Conservation (phyloP, 1,284 basidiomycete species). For the Cerrena zonata region DNA sequence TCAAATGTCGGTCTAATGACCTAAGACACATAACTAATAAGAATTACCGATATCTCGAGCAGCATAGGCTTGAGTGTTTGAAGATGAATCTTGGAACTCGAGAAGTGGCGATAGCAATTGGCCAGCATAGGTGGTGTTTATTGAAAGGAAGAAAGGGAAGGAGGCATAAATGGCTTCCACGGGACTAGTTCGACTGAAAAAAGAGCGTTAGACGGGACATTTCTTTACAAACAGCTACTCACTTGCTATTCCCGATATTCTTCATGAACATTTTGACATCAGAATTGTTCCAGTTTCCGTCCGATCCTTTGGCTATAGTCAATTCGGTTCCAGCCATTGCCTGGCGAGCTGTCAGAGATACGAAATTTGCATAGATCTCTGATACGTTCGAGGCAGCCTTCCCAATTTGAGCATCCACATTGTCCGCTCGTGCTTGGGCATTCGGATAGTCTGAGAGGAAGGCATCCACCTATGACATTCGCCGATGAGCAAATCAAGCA, state of each 20-base stretch:
- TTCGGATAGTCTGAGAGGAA: constrained; percentile 23
- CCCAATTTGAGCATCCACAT: constrained; percentile 22
- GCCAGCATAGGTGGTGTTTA: constrained; percentile 38
- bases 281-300: constrained; percentile 31
- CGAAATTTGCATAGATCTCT: constrained; percentile 33
- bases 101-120: constrained; percentile 41
- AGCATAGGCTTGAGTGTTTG: constrained; percentile 30
- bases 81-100: constrained; percentile 32
- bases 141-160: constrained; percentile 41
- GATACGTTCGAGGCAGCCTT: constrained; percentile 19
- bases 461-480: constrained; percentile 25
- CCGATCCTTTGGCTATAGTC: constrained; percentile 25
- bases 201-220: no score
- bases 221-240: no score
- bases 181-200: constrained; percentile 35
- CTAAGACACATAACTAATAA: not conserved
- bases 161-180: constrained; percentile 45
- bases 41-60: constrained; percentile 37
- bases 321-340: constrained; percentile 36
- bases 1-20: no score
- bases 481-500: no score
- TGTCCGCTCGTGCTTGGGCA: constrained; percentile 16
- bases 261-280: constrained; percentile 48
- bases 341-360: constrained; percentile 38
- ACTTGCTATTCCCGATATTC: constrained; percentile 18